Conservation (phyloP, 768 basidiomycete genomes). For the Leccinellum albellum region DNA sequence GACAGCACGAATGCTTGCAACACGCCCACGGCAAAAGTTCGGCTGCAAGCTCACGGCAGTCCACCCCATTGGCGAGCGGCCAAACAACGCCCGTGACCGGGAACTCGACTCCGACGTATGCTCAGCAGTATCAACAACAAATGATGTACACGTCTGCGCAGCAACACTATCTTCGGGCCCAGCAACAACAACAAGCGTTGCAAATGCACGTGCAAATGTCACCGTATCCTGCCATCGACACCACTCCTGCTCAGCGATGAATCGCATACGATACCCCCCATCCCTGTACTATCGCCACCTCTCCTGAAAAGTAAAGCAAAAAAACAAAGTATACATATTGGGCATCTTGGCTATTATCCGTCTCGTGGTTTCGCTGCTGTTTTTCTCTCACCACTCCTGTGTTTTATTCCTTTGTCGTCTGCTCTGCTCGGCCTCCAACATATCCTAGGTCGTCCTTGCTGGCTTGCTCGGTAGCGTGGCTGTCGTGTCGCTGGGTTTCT, state of each 20-base stretch:
- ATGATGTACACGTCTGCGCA: slow-evolving; percentile 36
- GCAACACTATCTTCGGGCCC: slow-evolving; percentile 35
- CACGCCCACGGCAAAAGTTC: slow-evolving; percentile 30
- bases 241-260: slow-evolving; percentile 15
- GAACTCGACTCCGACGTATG: slow-evolving; percentile 29
- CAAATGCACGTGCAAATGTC: slow-evolving; percentile 28
- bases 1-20: slow-evolving; percentile 56
- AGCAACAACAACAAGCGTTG: slow-evolving; percentile 32
- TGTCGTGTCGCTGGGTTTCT: background rate
- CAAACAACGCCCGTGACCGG: slow-evolving; percentile 31
- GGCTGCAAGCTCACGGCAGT: slow-evolving; percentile 32
- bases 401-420: slow-evolving; percentile 8
- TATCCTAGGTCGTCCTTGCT: slow-evolving; percentile 29
- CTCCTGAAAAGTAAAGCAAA: slow-evolving; percentile 24
- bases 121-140: slow-evolving; percentile 35
- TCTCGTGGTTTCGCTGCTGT: slow-evolving; percentile 4
- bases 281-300: background rate
- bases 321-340: slow-evolving; percentile 36
- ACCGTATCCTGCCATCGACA: slow-evolving; percentile 19
- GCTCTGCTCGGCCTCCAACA: slow-evolving; percentile 29
- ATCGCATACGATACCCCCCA: slow-evolving; percentile 13
- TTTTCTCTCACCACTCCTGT: slow-evolving; percentile 9
- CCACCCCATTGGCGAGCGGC: slow-evolving; percentile 30
- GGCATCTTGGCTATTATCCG: slow-evolving; percentile 28
- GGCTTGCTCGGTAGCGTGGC: slow-evolving; percentile 9